Base-by-base conservation (phyloP, 352 stramenopile species). In the Blastocystis sp. region DNA sequence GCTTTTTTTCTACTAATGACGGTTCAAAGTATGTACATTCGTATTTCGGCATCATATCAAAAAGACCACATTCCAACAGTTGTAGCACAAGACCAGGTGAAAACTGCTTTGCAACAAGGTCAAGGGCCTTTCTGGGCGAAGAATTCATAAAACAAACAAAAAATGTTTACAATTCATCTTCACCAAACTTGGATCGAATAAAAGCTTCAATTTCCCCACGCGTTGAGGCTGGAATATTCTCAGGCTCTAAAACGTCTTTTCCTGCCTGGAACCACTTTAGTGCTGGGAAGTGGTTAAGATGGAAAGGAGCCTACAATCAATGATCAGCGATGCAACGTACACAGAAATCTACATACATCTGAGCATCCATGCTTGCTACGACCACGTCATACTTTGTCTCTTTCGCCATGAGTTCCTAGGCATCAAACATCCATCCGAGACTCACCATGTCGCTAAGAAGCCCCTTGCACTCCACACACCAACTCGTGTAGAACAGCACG, bases 261-360 rank as follows among this genome's bases (percentile, higher is more conserved):
- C 53, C 73, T 9, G 47, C 54, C 8, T 34, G 26, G 56, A 84
- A 84, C 9, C 34, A 84, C 73, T 84, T 84, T 7, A 84, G 41
- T 7, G 73, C 26, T 2, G 73, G 73, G 73, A 84, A 84, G 56
- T 84, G 73, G 20, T 64, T 23, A 11, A 84, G 43, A 23, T 84
- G 45, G 50, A 84, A 84, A 4, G 73, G n/a, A 34, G 73, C 73
- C 73, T 84, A 47, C 5, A 23, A 20, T 29, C 3, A 68, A 15
- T 9, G 9, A 15, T 59, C 50, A 59, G 20, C 1, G n/a, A 0
- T 11, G 8, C 3, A 41, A 26, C 73, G 5, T 54, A 84, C 73
- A 45, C 73, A 84, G 56, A 68, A 84, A 37, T 84, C 73, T 9
- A 84, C 73, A 41, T 84, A 84, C 13, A 68, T 11, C 73, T 84